phyloP scores from a whole-genome alignment of 805 yeast species.

The Naumovozyma baii region DNA sequence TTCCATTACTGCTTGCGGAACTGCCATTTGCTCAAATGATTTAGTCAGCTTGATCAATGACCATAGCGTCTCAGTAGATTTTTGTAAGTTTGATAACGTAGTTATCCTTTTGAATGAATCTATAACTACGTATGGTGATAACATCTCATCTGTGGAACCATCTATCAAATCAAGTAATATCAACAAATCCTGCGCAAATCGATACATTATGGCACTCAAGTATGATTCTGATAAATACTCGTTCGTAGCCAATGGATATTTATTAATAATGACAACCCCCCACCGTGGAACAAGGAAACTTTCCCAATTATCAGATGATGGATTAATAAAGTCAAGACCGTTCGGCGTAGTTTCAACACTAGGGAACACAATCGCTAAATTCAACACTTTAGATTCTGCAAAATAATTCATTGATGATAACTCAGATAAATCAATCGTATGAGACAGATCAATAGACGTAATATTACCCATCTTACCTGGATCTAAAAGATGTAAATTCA shows the following conservation, averaged over 20 bases:
- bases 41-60: slow-evolving; percentile 63
- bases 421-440: slow-evolving; percentile 75
- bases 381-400: slow-evolving; percentile 54
- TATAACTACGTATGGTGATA: slow-evolving; percentile 48
- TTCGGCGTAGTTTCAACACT: slow-evolving; percentile 14
- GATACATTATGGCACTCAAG: slow-evolving; percentile 50
- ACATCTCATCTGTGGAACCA: slow-evolving; percentile 36
- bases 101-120: slow-evolving; percentile 58
- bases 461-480: slow-evolving; percentile 33
- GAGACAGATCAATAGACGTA: slow-evolving; percentile 43
- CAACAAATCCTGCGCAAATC: slow-evolving; percentile 67
- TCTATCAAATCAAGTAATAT: slow-evolving; percentile 61
- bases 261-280: slow-evolving; percentile 52
- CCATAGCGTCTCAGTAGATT: slow-evolving; percentile 57
- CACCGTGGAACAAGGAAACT: slow-evolving; percentile 75
- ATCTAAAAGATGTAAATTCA: slow-evolving; percentile 25
- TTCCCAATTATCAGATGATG: slow-evolving; percentile 13
- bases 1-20: slow-evolving; percentile 60
- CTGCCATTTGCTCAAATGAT: slow-evolving; percentile 68
- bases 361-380: slow-evolving; percentile 47
- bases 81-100: slow-evolving; percentile 46
- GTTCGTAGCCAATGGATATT: slow-evolving; percentile 20
- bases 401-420: slow-evolving; percentile 45
- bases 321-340: slow-evolving; percentile 36
- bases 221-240: slow-evolving; percentile 34